These are phyloP conservation scores for Neurospora pannonica DNA, from an alignment of 495 filamentous ascomycete species.

Conservation along the genomic window DNA sequence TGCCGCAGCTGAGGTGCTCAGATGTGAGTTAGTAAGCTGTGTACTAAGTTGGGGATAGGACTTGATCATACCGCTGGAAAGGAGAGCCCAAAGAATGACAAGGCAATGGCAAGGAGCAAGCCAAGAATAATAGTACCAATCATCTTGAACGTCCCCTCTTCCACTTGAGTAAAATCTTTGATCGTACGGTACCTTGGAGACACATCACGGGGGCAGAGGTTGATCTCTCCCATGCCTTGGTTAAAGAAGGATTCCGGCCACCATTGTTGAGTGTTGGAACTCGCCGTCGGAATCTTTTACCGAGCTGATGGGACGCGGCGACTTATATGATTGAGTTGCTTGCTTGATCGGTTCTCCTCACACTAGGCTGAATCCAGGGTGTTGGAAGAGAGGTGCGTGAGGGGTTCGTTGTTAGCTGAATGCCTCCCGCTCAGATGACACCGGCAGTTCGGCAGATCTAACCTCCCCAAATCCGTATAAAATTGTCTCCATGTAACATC, in stretches of 20 bases:
- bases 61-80: neutral
- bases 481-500: neutral
- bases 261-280: neutral
- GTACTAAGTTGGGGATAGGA: neutral
- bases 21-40: neutral
- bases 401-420: neutral
- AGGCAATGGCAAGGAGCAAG: neutral
- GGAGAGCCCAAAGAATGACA: neutral
- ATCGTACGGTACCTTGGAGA: neutral
- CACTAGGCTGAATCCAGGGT: neutral
- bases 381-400: neutral
- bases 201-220: neutral
- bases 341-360: neutral
- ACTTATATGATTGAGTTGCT: neutral
- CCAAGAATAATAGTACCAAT: neutral
- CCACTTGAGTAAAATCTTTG: neutral
- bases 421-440: neutral
- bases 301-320: neutral
- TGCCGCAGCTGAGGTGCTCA: slow-evolving; percentile 10
- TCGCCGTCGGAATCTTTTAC: neutral
- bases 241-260: neutral
- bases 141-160: neutral
- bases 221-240: neutral
- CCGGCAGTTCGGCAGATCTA: neutral
- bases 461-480: neutral